These are phyloP conservation scores for Trypanosoma theileri DNA, from an alignment of 208 protist species.

Conservation along the genomic window DNA sequence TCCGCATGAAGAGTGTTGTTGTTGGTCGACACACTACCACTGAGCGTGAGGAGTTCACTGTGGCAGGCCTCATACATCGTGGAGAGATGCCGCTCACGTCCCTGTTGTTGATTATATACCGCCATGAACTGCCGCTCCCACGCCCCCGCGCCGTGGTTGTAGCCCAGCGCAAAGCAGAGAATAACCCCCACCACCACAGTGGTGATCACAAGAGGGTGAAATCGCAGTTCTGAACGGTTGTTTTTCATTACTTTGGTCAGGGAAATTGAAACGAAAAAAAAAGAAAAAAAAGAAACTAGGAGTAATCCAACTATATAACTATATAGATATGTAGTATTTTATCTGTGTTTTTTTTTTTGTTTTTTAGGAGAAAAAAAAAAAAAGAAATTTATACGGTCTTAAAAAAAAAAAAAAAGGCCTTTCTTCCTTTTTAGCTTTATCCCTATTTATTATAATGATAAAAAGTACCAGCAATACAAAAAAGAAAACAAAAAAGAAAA, in stretches of 20 bases:
- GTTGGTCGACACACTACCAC: background rate
- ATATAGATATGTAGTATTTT: too few species aligned
- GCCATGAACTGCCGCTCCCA: conserved; percentile 22
- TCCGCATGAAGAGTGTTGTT: conserved; percentile 3
- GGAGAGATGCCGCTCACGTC: background rate
- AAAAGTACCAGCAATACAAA: background rate
- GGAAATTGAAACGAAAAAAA: too few species aligned
- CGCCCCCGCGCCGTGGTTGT: conserved; percentile 33
- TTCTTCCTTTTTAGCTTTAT: too few species aligned
- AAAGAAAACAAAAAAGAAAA: background rate
- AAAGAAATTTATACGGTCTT: too few species aligned
- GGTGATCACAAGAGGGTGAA: conserved; percentile 37
- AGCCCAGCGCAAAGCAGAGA: conserved; percentile 37
- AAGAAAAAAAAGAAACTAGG: too few species aligned
- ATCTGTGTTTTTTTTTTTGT: too few species aligned
- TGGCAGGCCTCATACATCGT: background rate
- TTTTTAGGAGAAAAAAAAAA: too few species aligned
- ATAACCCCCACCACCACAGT: conserved; percentile 30
- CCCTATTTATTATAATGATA: background rate
- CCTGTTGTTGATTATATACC: background rate
- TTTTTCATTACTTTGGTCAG: background rate
- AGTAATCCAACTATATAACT: too few species aligned
- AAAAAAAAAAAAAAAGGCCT: too few species aligned
- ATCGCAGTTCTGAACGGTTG: conserved; percentile 15
- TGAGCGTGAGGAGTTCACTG: background rate